Percentiles rank a stretch among this genome's conserved stretches.
Evolutionary conservation across 2,329 filamentous ascomycete species (phyloP).

Genomic region (Nothophaeocryptopus gaeumannii): DNA sequence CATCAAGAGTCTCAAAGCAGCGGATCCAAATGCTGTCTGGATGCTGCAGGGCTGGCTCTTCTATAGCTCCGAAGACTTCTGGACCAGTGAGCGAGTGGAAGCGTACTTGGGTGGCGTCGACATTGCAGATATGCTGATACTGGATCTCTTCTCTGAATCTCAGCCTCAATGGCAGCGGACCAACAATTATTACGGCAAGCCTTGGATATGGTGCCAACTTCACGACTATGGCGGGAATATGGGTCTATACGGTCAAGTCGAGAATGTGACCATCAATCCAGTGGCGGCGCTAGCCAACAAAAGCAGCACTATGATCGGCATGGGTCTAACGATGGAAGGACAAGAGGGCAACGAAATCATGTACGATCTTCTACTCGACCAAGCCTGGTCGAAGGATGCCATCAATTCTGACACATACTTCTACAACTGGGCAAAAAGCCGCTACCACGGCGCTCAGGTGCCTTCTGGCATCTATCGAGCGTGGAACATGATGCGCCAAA

Average conservation of each 20-base stretch:
- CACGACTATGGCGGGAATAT: constrained; percentile 52
- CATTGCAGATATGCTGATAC: constrained; percentile 48
- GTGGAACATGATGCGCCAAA: constrained; percentile 47
- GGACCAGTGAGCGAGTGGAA: constrained; percentile 47
- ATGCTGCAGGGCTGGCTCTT: constrained; percentile 55
- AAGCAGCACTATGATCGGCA: constrained; percentile 43
- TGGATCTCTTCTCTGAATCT: constrained; percentile 52
- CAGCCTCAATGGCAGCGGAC: constrained; percentile 53
- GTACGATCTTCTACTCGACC: constrained; percentile 51
- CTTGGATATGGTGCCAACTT: constrained; percentile 55
- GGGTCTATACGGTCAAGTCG: constrained; percentile 47
- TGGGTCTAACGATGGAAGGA: constrained; percentile 50
- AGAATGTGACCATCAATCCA: constrained; percentile 48
- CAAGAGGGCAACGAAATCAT: constrained; percentile 55
- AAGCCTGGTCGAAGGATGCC: constrained; percentile 47
- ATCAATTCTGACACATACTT: constrained; percentile 50
- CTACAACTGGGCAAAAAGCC: constrained; percentile 43
- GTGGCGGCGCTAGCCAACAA: constrained; percentile 46
- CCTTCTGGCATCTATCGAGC: constrained; percentile 39
- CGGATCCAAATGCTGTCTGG: constrained; percentile 51
- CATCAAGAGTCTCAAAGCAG: constrained; percentile 48
- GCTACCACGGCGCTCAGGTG: constrained; percentile 37
- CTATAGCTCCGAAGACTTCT: constrained; percentile 43
- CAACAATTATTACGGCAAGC: constrained; percentile 51
- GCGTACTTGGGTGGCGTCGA: constrained; percentile 51